phyloP scores from a whole-genome alignment of 768 basidiomycete genomes.

The Amanita pseudoporphyria region DNA sequence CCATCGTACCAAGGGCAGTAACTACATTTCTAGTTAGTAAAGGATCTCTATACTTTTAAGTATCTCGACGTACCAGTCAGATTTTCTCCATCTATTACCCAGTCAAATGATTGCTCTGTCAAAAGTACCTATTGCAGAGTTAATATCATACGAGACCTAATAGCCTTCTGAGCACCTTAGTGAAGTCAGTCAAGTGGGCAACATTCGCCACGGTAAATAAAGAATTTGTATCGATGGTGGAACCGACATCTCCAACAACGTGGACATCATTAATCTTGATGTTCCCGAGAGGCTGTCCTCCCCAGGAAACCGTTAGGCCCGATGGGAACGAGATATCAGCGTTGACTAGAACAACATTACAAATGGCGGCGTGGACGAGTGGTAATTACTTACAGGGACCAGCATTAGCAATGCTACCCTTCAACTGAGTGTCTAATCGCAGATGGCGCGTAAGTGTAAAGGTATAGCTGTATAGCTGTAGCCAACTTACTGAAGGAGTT shows the following conservation, averaged over 20 bases:
- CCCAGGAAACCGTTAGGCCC: conserved; percentile 55
- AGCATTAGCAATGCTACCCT: conserved; percentile 56
- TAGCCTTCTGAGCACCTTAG: conserved; percentile 30
- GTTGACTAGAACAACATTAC: conserved; percentile 34
- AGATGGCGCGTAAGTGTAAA: not conserved
- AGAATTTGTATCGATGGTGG: conserved; percentile 40
- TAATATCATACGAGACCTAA: conserved; percentile 1
- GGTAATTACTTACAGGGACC: conserved; percentile 50
- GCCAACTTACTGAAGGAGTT: conserved; percentile 38
- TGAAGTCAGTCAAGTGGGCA: conserved; percentile 50
- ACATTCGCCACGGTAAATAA: conserved; percentile 51
- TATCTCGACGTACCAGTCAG: conserved; percentile 36
- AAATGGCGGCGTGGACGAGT: conserved; percentile 2
- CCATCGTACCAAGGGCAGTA: conserved; percentile 38
- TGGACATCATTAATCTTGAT: conserved; percentile 52
- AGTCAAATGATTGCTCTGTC: conserved; percentile 56
- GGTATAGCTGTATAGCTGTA: not conserved
- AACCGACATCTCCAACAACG: conserved; percentile 58
- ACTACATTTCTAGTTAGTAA: conserved; percentile 25
- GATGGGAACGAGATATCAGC: conserved; percentile 56
- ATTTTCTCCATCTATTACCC: conserved; percentile 59
- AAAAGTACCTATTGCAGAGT: conserved; percentile 33
- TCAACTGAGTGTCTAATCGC: conserved; percentile 36
- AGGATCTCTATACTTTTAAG: not conserved
- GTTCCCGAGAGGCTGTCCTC: conserved; percentile 43